A percentile compares a stretch with the other conserved stretches of the same genome.
These are phyloP conservation scores for Ophiostoma ips DNA, from an alignment of 2,329 filamentous ascomycete genomes.

Conservation along the genomic window DNA sequence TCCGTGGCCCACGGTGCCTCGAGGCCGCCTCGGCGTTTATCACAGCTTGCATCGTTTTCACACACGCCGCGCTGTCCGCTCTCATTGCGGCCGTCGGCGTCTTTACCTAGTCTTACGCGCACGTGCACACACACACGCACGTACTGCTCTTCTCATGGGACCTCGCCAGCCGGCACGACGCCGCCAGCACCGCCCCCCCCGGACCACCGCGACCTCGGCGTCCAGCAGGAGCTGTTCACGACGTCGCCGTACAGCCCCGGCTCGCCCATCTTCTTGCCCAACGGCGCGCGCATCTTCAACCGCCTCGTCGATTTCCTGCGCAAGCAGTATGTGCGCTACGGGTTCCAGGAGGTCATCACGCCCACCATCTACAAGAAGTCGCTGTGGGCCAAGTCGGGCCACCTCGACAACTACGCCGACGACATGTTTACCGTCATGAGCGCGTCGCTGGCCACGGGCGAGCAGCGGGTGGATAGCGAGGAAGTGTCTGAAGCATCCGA, in stretches of 20 bases:
- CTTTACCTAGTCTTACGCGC: too few relatives aligned
- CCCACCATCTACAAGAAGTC: conserved; percentile 85
- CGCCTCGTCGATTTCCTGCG: conserved; percentile 70
- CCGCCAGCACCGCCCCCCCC: conserved; percentile 15
- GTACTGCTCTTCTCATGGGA: conserved; percentile 22
- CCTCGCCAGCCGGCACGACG: conserved; percentile 14
- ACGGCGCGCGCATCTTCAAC: conserved; percentile 72
- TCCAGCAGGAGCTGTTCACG: conserved; percentile 63
- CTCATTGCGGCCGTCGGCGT: too few relatives aligned
- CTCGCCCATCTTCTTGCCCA: conserved; percentile 71
- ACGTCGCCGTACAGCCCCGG: conserved; percentile 70
- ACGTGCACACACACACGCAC: not conserved
- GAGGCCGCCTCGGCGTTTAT: not conserved
- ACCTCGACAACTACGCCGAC: conserved; percentile 79
- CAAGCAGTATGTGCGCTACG: conserved; percentile 70
- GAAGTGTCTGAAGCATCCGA: not conserved
- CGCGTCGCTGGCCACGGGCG: conserved; percentile 28
- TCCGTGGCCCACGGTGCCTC: not conserved
- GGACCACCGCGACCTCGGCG: conserved; percentile 47
- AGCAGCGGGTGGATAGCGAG: conserved; percentile 20
- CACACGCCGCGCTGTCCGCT: too few relatives aligned
- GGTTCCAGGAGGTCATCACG: conserved; percentile 78
- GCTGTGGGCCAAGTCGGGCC: conserved; percentile 73
- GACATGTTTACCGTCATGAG: conserved; percentile 79
- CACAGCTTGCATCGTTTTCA: too few relatives aligned